These are phyloP conservation scores for Fusarium pseudograminearum DNA, from an alignment of 2,329 filamentous ascomycete genomes.

Conservation along the genomic window DNA sequence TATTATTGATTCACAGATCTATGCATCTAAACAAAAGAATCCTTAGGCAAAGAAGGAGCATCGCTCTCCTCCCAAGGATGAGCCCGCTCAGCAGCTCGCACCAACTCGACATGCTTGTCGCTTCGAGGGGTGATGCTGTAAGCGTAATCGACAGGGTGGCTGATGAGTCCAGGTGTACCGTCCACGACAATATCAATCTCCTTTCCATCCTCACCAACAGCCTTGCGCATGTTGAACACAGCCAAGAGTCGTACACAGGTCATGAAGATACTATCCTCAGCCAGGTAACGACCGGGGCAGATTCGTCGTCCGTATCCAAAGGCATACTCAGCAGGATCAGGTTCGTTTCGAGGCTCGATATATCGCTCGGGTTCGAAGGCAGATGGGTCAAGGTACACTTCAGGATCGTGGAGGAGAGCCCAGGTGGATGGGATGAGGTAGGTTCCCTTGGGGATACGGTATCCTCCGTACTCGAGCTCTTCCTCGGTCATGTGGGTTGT, in stretches of 20 bases:
- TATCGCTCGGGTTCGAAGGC: conserved; percentile 52
- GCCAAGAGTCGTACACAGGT: conserved; percentile 58
- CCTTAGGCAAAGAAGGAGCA: conserved; percentile 16
- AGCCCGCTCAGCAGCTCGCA: conserved; percentile 32
- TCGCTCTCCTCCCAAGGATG: conserved; percentile 46
- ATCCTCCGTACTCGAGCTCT: conserved; percentile 45
- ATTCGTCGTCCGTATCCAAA: conserved; percentile 55
- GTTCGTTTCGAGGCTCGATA: conserved; percentile 48
- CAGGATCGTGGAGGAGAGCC: conserved; percentile 67
- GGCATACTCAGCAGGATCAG: conserved; percentile 47
- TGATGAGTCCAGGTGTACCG: conserved; percentile 34
- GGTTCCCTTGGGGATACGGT: conserved; percentile 48
- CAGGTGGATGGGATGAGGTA: conserved; percentile 43
- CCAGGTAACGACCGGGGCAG: conserved; percentile 53
- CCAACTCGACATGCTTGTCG: conserved; percentile 27
- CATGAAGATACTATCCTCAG: conserved; percentile 50
- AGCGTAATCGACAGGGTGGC: conserved; percentile 30
- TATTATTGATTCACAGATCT: neutral
- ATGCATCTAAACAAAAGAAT: neutral
- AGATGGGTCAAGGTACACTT: conserved; percentile 66
- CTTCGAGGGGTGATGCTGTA: conserved; percentile 41
- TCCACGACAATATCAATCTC: conserved; percentile 37
- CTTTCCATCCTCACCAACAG: conserved; percentile 34
- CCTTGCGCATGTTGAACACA: conserved; percentile 57
- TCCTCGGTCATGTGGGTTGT: conserved; percentile 55